Conservation (phyloP, 2,329 filamentous ascomycete species). For the Ceratocystis cubensis region DNA sequence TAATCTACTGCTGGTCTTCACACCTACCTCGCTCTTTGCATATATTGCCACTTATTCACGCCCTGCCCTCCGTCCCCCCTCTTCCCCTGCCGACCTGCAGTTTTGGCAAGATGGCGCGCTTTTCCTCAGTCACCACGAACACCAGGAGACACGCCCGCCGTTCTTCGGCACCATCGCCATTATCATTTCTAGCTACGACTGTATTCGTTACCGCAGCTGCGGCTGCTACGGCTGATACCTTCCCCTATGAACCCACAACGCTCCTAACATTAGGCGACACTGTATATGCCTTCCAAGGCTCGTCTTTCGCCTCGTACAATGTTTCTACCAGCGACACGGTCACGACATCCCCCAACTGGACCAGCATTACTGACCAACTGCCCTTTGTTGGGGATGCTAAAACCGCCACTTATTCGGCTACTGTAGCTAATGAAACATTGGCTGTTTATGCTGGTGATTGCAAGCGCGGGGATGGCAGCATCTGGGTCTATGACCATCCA, state of each 20-base stretch:
- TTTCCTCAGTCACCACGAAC: not conserved
- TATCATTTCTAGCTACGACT: constrained; percentile 2
- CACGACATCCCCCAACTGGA: constrained; percentile 35
- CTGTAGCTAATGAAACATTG: constrained; percentile 53
- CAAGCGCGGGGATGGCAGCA: constrained; percentile 36
- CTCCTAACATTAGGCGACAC: constrained; percentile 29
- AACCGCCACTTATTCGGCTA: constrained; percentile 51
- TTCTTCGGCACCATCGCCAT: not conserved
- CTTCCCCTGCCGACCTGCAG: not conserved
- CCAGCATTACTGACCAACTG: constrained; percentile 42
- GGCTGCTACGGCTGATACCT: constrained; percentile 8
- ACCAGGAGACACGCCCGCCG: not conserved
- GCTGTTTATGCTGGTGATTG: constrained; percentile 67
- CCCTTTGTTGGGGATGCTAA: constrained; percentile 47
- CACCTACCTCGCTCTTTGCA: not conserved
- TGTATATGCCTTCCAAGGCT: constrained; percentile 52
- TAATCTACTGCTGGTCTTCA: not conserved
- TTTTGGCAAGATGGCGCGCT: constrained; percentile 5
- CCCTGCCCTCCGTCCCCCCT: not conserved
- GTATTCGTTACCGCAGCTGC: not conserved
- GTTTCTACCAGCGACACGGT: constrained; percentile 43
- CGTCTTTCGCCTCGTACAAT: constrained; percentile 42
- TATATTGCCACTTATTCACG: not conserved
- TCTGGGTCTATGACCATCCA: constrained; percentile 56
- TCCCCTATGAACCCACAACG: constrained; percentile 19